Evolutionary conservation across 1,284 basidiomycete genomes (phyloP).

Genomic region (Leccinum angustisporum): DNA sequence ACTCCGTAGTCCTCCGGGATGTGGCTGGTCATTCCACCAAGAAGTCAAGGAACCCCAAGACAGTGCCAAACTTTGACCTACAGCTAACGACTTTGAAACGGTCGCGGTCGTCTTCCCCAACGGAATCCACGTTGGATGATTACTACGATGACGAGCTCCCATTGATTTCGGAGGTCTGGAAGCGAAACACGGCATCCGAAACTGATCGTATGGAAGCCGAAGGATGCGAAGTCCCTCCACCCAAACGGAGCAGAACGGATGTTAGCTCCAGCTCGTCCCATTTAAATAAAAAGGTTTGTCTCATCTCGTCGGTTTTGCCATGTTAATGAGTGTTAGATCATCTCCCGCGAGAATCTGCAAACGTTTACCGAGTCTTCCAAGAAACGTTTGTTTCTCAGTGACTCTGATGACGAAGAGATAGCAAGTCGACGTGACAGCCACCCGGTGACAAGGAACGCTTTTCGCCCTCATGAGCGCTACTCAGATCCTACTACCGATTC

Average conservation of each 20-base stretch:
- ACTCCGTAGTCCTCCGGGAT: conserved; percentile 45
- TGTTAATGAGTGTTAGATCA: conserved; percentile 15
- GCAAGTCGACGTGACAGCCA: neutral
- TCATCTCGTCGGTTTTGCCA: neutral
- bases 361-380: conserved; percentile 1
- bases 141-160: conserved; percentile 51
- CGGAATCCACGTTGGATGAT: conserved; percentile 18
- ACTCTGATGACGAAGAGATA: conserved; percentile 17
- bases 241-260: conserved; percentile 23
- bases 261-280: neutral
- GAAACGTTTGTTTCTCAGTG: conserved; percentile 21
- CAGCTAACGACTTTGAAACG: conserved; percentile 49
- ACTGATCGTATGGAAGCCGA: conserved; percentile 26
- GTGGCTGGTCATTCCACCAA: conserved; percentile 25
- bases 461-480: conserved; percentile 27
- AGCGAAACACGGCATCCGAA: conserved; percentile 21
- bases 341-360: neutral
- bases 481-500: conserved; percentile 31
- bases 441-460: neutral
- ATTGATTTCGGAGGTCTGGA: conserved; percentile 39
- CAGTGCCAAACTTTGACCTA: conserved; percentile 50
- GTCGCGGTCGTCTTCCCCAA: conserved; percentile 22
- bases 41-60: conserved; percentile 30
- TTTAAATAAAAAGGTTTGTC: conserved; percentile 23
- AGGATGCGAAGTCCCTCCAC: conserved; percentile 7